Evolutionary conservation across 2,329 filamentous ascomycete genomes (phyloP).

Genomic region (Fusarium compactum): DNA sequence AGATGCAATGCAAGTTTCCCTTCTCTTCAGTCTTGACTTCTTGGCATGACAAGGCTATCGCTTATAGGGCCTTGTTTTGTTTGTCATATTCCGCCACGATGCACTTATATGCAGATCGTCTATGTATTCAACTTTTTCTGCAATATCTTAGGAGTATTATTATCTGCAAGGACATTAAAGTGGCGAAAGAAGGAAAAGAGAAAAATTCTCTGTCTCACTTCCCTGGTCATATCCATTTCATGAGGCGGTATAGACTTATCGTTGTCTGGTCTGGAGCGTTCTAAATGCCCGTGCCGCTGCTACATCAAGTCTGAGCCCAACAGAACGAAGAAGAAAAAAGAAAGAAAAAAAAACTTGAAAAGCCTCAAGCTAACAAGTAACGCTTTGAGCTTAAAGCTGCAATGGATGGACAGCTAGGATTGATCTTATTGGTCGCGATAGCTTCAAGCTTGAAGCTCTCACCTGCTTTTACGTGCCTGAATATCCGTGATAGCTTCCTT

Average conservation of each 20-base stretch:
- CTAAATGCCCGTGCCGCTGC: constrained; percentile 31
- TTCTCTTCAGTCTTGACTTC: constrained; percentile 10
- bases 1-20: constrained; percentile 29
- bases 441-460: constrained; percentile 1
- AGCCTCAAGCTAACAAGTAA: constrained; percentile 25
- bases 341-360: constrained; percentile 22
- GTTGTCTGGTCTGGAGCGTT: constrained; percentile 39
- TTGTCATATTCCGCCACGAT: constrained; percentile 17
- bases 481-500: constrained; percentile 36
- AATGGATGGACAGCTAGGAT: constrained; percentile 17
- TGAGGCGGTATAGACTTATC: constrained; percentile 13
- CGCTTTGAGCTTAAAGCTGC: constrained; percentile 21
- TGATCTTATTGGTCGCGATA: constrained; percentile 25
- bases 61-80: constrained; percentile 18
- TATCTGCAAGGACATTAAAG: constrained; percentile 6
- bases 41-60: constrained; percentile 14
- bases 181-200: constrained; percentile 1
- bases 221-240: constrained; percentile 1
- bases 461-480: constrained; percentile 30
- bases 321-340: background rate
- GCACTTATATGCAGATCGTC: constrained; percentile 18
- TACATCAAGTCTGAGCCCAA: constrained; percentile 8
- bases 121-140: background rate
- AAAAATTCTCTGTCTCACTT: constrained; percentile 20
- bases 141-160: background rate